phyloP scores from a whole-genome alignment of 2,329 filamentous ascomycete species.

The Phaeosphaeriaceae sp. region DNA sequence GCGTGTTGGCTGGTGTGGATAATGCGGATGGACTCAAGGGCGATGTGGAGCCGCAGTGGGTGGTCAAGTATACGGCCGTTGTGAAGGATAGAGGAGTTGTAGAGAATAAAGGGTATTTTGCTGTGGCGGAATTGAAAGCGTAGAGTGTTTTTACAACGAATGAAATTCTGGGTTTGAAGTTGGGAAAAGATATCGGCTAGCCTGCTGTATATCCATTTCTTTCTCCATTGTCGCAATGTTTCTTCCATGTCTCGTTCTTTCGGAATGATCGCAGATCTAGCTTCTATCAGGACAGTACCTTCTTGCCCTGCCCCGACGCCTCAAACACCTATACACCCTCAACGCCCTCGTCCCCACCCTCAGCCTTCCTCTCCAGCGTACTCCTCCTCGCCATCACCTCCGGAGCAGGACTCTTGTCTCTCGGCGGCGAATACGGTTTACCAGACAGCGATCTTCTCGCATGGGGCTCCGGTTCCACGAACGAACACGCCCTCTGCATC shows the following conservation, averaged over 20 bases:
- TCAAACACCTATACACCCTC: no score
- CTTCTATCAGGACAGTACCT: background rate
- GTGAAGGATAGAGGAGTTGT: conserved; percentile 93
- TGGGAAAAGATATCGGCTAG: no score
- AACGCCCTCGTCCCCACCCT: background rate
- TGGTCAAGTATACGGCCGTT: conserved; percentile 95
- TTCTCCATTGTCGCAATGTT: no score
- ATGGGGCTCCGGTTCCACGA: background rate
- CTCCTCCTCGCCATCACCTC: background rate
- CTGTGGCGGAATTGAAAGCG: conserved; percentile 70
- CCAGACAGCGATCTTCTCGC: background rate
- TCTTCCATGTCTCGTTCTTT: no score
- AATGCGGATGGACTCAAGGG: conserved; percentile 69
- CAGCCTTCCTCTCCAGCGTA: background rate
- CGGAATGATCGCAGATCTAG: background rate
- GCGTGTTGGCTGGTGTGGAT: conserved; percentile 71
- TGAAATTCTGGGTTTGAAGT: no score
- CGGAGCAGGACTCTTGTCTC: background rate
- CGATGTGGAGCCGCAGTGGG: conserved; percentile 88
- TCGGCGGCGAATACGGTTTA: background rate
- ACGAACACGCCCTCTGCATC: background rate
- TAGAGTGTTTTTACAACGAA: background rate
- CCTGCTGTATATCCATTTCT: no score
- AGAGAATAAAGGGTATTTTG: conserved; percentile 98
- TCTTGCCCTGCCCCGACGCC: no score